These are phyloP conservation scores for Arabidopsis arenosa DNA, from an alignment of 345 rosid species.

Conservation along the genomic window DNA sequence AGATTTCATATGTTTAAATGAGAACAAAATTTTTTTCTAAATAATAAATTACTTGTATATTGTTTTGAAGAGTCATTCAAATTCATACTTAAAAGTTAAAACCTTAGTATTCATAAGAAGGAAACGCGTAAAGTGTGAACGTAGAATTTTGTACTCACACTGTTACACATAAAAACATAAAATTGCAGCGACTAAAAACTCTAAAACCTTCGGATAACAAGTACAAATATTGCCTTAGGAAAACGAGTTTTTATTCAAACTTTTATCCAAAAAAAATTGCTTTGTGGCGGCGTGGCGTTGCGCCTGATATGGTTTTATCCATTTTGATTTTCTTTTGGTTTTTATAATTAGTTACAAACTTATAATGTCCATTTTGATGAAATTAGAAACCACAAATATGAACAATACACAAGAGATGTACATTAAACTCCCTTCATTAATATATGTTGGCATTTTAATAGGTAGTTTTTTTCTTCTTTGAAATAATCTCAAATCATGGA, in stretches of 20 bases:
- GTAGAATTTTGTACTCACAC: background rate
- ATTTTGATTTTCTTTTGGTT: background rate
- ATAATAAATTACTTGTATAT: background rate
- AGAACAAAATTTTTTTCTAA: background rate
- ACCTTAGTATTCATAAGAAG: background rate
- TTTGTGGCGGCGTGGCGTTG: conserved; percentile 25
- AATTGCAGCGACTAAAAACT: too few relatives aligned
- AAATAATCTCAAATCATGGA: conserved; percentile 4
- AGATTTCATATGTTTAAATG: background rate
- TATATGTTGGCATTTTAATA: background rate
- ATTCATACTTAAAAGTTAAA: conserved; percentile 9
- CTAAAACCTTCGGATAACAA: background rate
- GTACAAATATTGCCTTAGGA: background rate
- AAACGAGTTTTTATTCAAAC: too few relatives aligned
- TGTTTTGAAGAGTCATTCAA: background rate
- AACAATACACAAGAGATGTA: background rate
- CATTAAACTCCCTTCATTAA: background rate
- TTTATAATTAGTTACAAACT: background rate
- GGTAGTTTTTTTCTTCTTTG: background rate
- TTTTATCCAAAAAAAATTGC: too few relatives aligned
- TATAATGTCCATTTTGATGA: conserved; percentile 11
- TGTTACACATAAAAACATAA: background rate
- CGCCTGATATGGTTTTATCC: conserved; percentile 13
- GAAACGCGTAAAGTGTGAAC: conserved; percentile 35
- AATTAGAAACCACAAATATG: conserved; percentile 7